Conservation (phyloP, 768 basidiomycete genomes). For the Mycena haematopus region DNA sequence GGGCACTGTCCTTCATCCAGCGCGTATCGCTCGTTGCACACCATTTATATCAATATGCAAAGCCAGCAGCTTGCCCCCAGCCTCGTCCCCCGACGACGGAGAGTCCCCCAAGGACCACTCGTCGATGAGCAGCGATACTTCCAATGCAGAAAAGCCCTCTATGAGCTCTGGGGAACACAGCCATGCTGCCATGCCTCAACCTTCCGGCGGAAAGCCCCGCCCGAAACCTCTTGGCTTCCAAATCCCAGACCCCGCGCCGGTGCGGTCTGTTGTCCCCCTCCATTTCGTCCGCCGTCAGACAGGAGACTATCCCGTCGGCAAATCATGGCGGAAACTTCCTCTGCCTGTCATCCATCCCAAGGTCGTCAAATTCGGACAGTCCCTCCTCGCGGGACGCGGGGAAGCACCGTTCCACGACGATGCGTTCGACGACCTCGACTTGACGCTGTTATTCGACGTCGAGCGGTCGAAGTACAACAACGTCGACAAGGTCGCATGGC, state of each 20-base stretch:
- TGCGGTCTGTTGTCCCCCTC: slow-evolving; percentile 2
- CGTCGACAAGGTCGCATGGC: slow-evolving; percentile 28
- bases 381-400: slow-evolving; percentile 10
- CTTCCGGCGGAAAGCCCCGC: not conserved
- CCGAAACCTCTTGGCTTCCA: slow-evolving; percentile 9
- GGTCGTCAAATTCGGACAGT: slow-evolving; percentile 19
- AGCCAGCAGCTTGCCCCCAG: slow-evolving; percentile 25
- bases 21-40: slow-evolving; percentile 28
- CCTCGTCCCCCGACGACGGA: slow-evolving; percentile 19
- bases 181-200: not conserved
- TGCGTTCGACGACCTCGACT: slow-evolving; percentile 28
- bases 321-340: slow-evolving; percentile 32
- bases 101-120: slow-evolving; percentile 1
- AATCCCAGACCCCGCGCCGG: slow-evolving; percentile 18
- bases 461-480: slow-evolving; percentile 2
- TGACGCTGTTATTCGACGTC: slow-evolving; percentile 17
- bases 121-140: not conserved
- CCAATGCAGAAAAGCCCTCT: slow-evolving; percentile 13
- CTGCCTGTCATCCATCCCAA: slow-evolving; percentile 21
- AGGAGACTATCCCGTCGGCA: slow-evolving; percentile 36
- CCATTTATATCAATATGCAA: slow-evolving; percentile 23
- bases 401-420: slow-evolving; percentile 26
- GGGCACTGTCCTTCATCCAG: slow-evolving; percentile 61
- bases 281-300: slow-evolving; percentile 9
- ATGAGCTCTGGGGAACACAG: slow-evolving; percentile 8